Evolutionary conservation across 768 basidiomycete species (phyloP).

Genomic region (Asterophora parasitica): DNA sequence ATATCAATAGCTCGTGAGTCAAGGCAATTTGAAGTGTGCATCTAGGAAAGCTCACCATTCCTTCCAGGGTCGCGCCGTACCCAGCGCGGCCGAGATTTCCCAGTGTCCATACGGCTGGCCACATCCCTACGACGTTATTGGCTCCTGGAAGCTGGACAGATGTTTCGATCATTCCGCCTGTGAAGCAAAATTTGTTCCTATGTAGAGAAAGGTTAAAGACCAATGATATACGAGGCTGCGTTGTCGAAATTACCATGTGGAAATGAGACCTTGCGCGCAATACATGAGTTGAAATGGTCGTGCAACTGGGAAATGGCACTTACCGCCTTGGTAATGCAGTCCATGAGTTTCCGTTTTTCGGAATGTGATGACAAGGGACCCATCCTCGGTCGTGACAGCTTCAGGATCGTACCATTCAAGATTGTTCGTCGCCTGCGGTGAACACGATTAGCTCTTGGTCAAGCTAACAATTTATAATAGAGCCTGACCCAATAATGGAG

Average conservation of each 20-base stretch:
- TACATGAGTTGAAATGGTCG: constrained; percentile 20
- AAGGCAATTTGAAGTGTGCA: neutral
- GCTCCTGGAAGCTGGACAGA: constrained; percentile 58
- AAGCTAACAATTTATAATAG: neutral
- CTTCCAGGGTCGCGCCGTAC: constrained; percentile 79
- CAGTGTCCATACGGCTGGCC: constrained; percentile 80
- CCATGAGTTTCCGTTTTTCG: constrained; percentile 53
- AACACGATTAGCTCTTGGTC: neutral
- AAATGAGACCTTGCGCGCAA: constrained; percentile 34
- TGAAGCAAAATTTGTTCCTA: constrained; percentile 86
- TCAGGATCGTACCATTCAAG: constrained; percentile 88
- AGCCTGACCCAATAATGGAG: constrained; percentile 68
- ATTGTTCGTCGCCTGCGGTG: constrained; percentile 53
- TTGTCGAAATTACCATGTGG: constrained; percentile 29
- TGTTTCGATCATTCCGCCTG: constrained; percentile 66
- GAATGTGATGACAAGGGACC: constrained; percentile 69
- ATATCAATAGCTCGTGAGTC: neutral
- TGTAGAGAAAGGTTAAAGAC: neutral
- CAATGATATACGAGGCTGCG: constrained; percentile 7
- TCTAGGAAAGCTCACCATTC: constrained; percentile 46
- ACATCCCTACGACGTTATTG: constrained; percentile 58
- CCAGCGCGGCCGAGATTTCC: constrained; percentile 68
- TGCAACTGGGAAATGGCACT: constrained; percentile 15
- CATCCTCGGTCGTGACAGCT: constrained; percentile 63
- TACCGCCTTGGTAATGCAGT: constrained; percentile 61